phyloP scores from a whole-genome alignment of 345 rosid genomes.

The Citrus cavaleriei region DNA sequence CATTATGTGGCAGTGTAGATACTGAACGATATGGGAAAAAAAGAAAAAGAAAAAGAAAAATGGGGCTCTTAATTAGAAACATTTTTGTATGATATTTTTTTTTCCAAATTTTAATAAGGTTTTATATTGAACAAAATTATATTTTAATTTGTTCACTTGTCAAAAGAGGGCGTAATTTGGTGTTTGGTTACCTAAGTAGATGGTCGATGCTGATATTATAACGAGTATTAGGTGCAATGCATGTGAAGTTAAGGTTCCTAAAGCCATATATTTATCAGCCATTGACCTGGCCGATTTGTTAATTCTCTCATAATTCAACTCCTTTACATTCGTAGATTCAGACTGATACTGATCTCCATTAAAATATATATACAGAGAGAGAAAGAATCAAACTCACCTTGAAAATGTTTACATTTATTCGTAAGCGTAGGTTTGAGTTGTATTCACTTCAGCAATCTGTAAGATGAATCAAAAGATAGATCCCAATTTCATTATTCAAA shows the following conservation, averaged over 20 bases:
- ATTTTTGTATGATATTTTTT: too few relatives aligned
- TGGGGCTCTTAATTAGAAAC: too few relatives aligned
- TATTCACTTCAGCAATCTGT: too few relatives aligned
- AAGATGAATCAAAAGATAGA: too few relatives aligned
- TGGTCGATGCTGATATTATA: not conserved
- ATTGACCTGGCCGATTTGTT: not conserved
- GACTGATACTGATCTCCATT: not conserved
- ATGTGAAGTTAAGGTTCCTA: constrained; percentile 2
- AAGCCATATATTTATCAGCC: not conserved
- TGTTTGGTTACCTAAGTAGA: constrained; percentile 13
- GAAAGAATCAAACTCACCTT: not conserved
- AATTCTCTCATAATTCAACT: not conserved
- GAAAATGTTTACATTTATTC: not conserved
- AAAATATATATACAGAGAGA: not conserved
- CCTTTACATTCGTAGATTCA: not conserved
- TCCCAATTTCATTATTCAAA: too few relatives aligned
- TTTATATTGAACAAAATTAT: not conserved
- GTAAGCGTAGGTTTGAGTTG: not conserved
- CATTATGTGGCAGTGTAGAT: too few relatives aligned
- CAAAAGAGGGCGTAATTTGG: not conserved
- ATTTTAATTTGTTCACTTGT: not conserved
- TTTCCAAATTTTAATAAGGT: not conserved
- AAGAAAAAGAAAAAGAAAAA: too few relatives aligned
- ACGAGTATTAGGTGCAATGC: constrained; percentile 8
- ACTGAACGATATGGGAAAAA: too few relatives aligned